Conservation (phyloP, 129 eudicot genomes). For the Kitagawia praeruptora region DNA sequence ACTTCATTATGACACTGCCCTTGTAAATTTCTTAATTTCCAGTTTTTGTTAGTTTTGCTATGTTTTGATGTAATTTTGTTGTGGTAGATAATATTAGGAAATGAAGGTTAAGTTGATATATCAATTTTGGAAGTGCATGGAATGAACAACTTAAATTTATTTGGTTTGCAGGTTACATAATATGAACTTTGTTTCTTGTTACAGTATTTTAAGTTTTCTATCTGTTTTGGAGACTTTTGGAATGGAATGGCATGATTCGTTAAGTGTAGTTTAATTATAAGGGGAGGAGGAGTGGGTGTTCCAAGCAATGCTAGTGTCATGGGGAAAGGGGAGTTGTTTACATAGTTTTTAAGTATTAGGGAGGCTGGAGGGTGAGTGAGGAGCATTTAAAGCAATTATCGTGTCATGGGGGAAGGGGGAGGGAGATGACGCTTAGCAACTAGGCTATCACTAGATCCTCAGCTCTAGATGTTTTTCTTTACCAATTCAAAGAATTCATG, state of each 20-base stretch:
- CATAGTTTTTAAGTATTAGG: background rate
- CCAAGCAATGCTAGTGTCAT: background rate
- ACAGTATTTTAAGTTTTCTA: background rate
- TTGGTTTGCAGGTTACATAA: background rate
- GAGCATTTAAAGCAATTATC: background rate
- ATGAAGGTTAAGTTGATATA: background rate
- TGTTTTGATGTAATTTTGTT: background rate
- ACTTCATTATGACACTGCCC: background rate
- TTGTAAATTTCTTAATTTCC: background rate
- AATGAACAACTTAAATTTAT: background rate
- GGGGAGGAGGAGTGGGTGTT: background rate
- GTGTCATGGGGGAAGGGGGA: background rate
- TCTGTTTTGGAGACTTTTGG: background rate
- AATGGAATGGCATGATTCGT: background rate
- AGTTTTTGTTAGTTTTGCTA: fast-evolving
- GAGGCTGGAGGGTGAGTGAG: background rate
- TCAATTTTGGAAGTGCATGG: background rate
- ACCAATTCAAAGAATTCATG: background rate
- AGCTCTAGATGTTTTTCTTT: background rate
- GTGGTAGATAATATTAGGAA: background rate
- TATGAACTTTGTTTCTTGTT: background rate
- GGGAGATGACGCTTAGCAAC: background rate
- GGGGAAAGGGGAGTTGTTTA: background rate
- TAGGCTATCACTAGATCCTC: background rate
- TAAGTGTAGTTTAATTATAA: too few relatives aligned